phyloP scores from a whole-genome alignment of 1,284 basidiomycete species.

The Cryptococcus amylolentus region DNA sequence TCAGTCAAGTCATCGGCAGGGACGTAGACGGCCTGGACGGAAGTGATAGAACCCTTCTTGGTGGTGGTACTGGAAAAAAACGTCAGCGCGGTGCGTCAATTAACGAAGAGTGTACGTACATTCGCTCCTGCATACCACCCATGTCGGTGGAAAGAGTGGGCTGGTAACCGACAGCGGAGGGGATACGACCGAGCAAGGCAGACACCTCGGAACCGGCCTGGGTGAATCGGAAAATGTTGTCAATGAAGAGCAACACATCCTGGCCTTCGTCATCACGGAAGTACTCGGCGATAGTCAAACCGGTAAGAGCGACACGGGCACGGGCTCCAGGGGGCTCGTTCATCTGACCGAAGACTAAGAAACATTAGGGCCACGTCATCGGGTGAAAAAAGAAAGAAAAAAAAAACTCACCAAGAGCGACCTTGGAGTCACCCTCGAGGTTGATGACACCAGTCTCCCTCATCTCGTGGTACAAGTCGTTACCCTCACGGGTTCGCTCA shows the following conservation, averaged over 20 bases:
- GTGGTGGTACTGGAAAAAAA: constrained; percentile 69
- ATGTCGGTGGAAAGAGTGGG: constrained; percentile 99
- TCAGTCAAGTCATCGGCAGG: constrained; percentile 99
- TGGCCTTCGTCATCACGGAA: constrained; percentile 99
- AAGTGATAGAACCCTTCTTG: constrained; percentile 99
- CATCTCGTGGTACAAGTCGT: constrained; percentile 99
- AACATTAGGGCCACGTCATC: background rate
- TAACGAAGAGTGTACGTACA: constrained; percentile 41
- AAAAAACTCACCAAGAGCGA: constrained; percentile 62
- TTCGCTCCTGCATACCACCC: constrained; percentile 99
- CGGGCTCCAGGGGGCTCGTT: constrained; percentile 99
- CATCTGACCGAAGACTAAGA: constrained; percentile 95
- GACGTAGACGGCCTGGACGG: constrained; percentile 98
- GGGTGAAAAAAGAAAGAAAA: background rate
- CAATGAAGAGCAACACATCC: constrained; percentile 99
- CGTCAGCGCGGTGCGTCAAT: background rate
- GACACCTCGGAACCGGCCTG: constrained; percentile 99
- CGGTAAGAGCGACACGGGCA: constrained; percentile 98
- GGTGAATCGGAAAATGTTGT: constrained; percentile 99
- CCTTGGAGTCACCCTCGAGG: constrained; percentile 97
- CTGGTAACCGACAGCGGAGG: constrained; percentile 99
- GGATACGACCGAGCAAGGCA: constrained; percentile 98
- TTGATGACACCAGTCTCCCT: constrained; percentile 99
- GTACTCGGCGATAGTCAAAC: constrained; percentile 98
- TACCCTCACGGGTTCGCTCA: constrained; percentile 99